Evolutionary conservation across 352 stramenopile genomes (phyloP).

Genomic region (Phytophthora foliorum): DNA sequence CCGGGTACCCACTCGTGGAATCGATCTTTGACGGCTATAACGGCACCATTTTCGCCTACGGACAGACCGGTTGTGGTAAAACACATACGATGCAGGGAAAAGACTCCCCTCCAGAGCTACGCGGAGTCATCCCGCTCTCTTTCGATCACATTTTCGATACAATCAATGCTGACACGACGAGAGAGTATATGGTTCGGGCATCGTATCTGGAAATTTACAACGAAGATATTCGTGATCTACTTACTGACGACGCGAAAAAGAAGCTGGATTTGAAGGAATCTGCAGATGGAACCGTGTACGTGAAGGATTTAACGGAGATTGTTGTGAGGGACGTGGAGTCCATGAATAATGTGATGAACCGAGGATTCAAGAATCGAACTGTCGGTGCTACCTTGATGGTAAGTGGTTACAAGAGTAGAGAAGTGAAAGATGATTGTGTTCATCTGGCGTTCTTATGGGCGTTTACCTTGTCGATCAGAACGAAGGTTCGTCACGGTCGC

Average conservation of each 20-base stretch:
- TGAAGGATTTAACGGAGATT: constrained; percentile 91
- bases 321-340: constrained; percentile 80
- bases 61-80: constrained; percentile 88
- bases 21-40: constrained; percentile 94
- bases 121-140: constrained; percentile 84
- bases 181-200: constrained; percentile 87
- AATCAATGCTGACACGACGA: constrained; percentile 70
- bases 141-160: constrained; percentile 92
- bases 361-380: constrained; percentile 88
- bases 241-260: constrained; percentile 84
- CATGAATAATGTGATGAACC: constrained; percentile 86
- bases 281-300: constrained; percentile 82
- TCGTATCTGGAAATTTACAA: constrained; percentile 98
- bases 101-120: constrained; percentile 75
- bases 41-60: constrained; percentile 94
- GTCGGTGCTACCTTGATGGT: constrained; percentile 87
- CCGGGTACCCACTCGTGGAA: constrained; percentile 88
- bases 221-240: constrained; percentile 93
- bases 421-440: neutral
- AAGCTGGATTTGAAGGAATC: constrained; percentile 90
- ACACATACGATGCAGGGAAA: constrained; percentile 90
- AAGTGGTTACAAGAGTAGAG: constrained; percentile 1
- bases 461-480: constrained; percentile 54
- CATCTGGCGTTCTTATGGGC: neutral
- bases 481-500: constrained; percentile 82